These are phyloP conservation scores for Aspergillus intermedius DNA, from an alignment of 2,329 filamentous ascomycete genomes.

Conservation along the genomic window DNA sequence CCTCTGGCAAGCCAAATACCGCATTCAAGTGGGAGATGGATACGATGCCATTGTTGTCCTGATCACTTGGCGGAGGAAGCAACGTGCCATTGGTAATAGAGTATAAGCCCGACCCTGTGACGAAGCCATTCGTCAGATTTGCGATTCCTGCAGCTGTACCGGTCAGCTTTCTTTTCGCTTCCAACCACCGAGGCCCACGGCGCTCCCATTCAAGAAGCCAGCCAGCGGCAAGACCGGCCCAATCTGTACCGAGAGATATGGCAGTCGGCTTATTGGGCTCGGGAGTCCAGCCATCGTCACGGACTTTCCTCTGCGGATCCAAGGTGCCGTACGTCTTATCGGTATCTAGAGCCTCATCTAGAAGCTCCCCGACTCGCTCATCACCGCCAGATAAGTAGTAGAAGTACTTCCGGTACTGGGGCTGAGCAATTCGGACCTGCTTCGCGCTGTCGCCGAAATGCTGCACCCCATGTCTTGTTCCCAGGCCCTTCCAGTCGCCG, in stretches of 20 bases:
- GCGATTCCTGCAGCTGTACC: constrained; percentile 48
- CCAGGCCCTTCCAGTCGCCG: constrained; percentile 53
- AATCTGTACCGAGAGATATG: constrained; percentile 54
- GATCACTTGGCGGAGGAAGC: constrained; percentile 48
- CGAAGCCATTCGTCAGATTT: constrained; percentile 52
- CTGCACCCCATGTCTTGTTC: constrained; percentile 57
- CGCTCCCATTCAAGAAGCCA: constrained; percentile 59
- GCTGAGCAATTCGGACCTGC: constrained; percentile 55
- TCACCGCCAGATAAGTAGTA: constrained; percentile 53
- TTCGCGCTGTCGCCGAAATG: constrained; percentile 58
- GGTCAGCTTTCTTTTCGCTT: constrained; percentile 47
- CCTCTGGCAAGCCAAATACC: constrained; percentile 55
- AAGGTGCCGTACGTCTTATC: constrained; percentile 49
- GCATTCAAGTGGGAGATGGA: constrained; percentile 51
- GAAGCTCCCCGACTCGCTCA: constrained; percentile 51
- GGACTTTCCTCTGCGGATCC: constrained; percentile 55
- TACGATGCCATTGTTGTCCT: constrained; percentile 47
- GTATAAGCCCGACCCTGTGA: constrained; percentile 51
- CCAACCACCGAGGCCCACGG: constrained; percentile 48
- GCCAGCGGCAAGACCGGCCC: constrained; percentile 50
- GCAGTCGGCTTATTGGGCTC: constrained; percentile 39
- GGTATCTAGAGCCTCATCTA: constrained; percentile 47
- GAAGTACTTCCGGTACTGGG: constrained; percentile 52
- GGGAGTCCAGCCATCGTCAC: constrained; percentile 46
- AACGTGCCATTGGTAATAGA: constrained; percentile 46